Evolutionary conservation across 202 grass and related monocot species (phyloP).

Genomic region (Musa balbisiana): DNA sequence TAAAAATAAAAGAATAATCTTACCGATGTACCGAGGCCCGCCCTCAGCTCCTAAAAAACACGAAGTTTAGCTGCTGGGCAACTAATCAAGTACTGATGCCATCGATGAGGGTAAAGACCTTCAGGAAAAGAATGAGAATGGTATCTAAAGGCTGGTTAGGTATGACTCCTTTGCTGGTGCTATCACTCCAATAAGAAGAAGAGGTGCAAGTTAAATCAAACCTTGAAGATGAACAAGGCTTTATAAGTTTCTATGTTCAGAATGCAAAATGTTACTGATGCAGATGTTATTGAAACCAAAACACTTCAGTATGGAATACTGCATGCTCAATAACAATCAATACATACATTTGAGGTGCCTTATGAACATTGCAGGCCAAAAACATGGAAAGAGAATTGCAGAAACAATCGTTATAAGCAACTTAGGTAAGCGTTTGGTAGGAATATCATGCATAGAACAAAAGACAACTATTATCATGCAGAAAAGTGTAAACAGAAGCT

Average conservation of each 20-base stretch:
- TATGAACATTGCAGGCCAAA: background rate
- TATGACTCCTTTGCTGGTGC: background rate
- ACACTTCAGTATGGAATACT: background rate
- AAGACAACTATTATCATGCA: too few relatives aligned
- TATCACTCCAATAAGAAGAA: background rate
- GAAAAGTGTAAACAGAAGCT: background rate
- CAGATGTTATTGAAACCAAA: background rate
- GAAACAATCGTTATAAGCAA: background rate
- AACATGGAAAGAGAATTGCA: background rate
- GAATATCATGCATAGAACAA: conserved; percentile 1
- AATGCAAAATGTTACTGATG: background rate
- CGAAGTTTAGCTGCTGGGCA: background rate
- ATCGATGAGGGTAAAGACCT: too few relatives aligned
- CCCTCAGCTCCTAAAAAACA: too few relatives aligned
- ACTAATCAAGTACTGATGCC: background rate
- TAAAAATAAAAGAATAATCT: too few relatives aligned
- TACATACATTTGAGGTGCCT: background rate
- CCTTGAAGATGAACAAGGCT: background rate
- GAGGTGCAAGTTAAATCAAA: background rate
- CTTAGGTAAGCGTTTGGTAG: background rate
- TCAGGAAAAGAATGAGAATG: too few relatives aligned
- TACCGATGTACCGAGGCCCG: too few relatives aligned
- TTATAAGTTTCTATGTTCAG: background rate
- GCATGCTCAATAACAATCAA: too few relatives aligned
- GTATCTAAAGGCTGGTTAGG: background rate